Conservation (phyloP, 768 basidiomycete genomes). For the Mycena crocata region DNA sequence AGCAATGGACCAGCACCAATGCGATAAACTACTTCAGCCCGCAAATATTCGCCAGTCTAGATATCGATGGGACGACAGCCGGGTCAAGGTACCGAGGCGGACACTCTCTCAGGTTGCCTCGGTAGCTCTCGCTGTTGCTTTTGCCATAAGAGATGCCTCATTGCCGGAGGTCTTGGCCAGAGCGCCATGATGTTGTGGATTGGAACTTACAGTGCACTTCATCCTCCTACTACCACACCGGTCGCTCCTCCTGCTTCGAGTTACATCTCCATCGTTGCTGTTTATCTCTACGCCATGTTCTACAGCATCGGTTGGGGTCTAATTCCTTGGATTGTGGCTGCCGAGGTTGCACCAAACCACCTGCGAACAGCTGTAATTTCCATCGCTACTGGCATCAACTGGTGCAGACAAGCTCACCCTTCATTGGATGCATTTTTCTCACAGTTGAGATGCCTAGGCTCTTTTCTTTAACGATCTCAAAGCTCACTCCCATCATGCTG, state of each 20-base stretch:
- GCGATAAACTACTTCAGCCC: slow-evolving; percentile 69
- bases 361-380: slow-evolving; percentile 54
- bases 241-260: slow-evolving; percentile 53
- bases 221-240: slow-evolving; percentile 40
- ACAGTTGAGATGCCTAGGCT: slow-evolving; percentile 37
- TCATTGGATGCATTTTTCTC: no score
- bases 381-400: slow-evolving; percentile 54
- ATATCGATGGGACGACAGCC: slow-evolving; percentile 56
- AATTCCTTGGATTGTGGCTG: slow-evolving; percentile 54
- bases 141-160: slow-evolving; percentile 61
- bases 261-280: slow-evolving; percentile 58
- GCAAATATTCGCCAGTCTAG: slow-evolving; percentile 60
- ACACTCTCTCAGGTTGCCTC: slow-evolving; percentile 38
- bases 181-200: slow-evolving; percentile 61
- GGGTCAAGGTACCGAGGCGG: slow-evolving; percentile 49
- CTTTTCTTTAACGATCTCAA: slow-evolving; percentile 59
- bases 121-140: slow-evolving; percentile 52
- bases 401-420: no score
- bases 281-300: slow-evolving; percentile 61
- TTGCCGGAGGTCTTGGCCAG: slow-evolving; percentile 63
- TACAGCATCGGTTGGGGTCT: slow-evolving; percentile 58
- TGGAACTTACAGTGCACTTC: slow-evolving; percentile 52
- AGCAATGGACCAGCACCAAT: slow-evolving; percentile 65
- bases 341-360: slow-evolving; percentile 58
- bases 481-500: slow-evolving; percentile 53